phyloP scores from a whole-genome alignment of 1,139 yeast species.

The Taphrina confusa region DNA sequence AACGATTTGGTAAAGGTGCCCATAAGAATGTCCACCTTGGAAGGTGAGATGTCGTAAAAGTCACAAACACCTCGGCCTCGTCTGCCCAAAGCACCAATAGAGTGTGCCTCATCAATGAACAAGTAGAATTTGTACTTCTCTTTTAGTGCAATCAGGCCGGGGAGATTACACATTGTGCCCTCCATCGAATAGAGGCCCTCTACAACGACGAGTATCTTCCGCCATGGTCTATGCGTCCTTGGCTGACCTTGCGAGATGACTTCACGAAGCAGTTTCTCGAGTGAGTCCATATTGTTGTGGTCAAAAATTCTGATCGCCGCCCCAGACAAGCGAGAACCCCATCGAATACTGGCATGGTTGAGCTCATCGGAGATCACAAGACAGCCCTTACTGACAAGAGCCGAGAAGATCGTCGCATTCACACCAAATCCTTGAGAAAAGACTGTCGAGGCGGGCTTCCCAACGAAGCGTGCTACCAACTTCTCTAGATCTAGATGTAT shows the following conservation, averaged over 20 bases:
- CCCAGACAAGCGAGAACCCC: constrained; percentile 90
- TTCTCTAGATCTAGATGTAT: constrained; percentile 73
- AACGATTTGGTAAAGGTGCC: constrained; percentile 97
- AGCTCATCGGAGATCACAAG: constrained; percentile 90
- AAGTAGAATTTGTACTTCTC: constrained; percentile 85
- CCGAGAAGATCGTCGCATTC: constrained; percentile 83
- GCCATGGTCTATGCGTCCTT: constrained; percentile 96
- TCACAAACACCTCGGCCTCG: constrained; percentile 93
- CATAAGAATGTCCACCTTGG: constrained; percentile 81
- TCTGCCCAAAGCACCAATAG: constrained; percentile 97
- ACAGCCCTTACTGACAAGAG: constrained; percentile 82
- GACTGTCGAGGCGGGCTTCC: constrained; percentile 82
- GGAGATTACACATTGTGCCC: constrained; percentile 89
- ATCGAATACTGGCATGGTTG: constrained; percentile 93
- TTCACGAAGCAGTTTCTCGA: constrained; percentile 79
- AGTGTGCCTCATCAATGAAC: constrained; percentile 96
- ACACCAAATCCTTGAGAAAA: constrained; percentile 97
- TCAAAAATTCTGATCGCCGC: constrained; percentile 90
- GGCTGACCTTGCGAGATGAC: constrained; percentile 97
- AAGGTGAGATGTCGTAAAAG: constrained; percentile 77
- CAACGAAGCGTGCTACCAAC: constrained; percentile 80
- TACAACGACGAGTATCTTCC: constrained; percentile 84
- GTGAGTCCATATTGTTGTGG: constrained; percentile 75
- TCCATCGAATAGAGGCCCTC: constrained; percentile 98
- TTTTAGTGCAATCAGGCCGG: constrained; percentile 70